A percentile compares a stretch with the other conserved stretches of the same genome.
Conservation (phyloP, 306 rosid species). For the Cucumis melo region DNA sequence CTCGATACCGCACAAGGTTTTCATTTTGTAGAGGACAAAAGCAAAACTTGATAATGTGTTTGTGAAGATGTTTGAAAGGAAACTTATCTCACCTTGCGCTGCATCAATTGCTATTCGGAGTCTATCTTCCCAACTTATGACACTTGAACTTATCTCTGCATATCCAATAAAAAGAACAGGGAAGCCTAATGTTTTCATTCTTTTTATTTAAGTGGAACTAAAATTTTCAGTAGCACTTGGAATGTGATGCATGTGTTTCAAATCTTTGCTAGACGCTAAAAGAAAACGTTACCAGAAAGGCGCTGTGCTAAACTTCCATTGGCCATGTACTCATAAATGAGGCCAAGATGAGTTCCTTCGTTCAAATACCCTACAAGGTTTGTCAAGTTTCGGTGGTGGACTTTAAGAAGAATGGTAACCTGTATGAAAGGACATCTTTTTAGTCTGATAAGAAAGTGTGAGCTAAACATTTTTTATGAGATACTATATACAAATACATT, state of each 20-base stretch:
- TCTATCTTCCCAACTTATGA: conserved; percentile 25
- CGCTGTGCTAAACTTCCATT: conserved; percentile 12
- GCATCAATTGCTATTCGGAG: conserved; percentile 24
- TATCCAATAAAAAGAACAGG: background rate
- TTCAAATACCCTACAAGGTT: conserved; percentile 23
- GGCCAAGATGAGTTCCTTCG: conserved; percentile 13
- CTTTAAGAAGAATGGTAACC: conserved; percentile 20
- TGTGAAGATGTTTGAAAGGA: background rate
- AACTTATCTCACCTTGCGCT: conserved; percentile 17
- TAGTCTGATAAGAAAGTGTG: background rate
- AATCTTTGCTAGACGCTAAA: background rate
- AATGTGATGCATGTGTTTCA: background rate
- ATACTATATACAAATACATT: background rate
- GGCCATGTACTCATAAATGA: conserved; percentile 20
- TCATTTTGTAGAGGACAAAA: background rate
- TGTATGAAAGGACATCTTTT: background rate
- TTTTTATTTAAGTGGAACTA: background rate
- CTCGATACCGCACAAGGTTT: background rate
- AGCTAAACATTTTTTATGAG: background rate
- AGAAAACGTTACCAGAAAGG: background rate
- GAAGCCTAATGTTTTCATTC: background rate
- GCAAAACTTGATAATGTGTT: background rate
- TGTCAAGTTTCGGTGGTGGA: conserved; percentile 22
- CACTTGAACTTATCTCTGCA: background rate
- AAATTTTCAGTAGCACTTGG: background rate